These are phyloP conservation scores for Coniella vitis DNA, from an alignment of 2,329 filamentous ascomycete genomes.

Conservation along the genomic window DNA sequence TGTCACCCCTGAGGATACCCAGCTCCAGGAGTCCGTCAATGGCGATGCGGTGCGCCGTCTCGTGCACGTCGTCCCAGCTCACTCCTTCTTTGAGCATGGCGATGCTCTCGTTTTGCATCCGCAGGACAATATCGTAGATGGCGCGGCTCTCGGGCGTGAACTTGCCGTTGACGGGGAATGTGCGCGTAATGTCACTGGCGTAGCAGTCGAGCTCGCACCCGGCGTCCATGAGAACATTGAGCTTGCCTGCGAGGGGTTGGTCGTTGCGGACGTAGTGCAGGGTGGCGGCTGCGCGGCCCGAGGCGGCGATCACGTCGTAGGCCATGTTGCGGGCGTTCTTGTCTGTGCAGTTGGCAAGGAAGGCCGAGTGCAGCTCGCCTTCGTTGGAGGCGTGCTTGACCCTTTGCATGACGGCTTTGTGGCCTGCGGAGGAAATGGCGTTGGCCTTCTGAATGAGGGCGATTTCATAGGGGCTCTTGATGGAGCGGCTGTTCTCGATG, in stretches of 20 bases:
- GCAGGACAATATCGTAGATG: constrained; percentile 76
- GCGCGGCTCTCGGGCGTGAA: constrained; percentile 63
- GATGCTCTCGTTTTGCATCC: constrained; percentile 80
- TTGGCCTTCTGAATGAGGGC: constrained; percentile 68
- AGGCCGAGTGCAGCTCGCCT: constrained; percentile 73
- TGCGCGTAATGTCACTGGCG: constrained; percentile 51
- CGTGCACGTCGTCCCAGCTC: constrained; percentile 74
- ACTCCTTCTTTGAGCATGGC: constrained; percentile 65
- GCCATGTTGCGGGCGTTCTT: constrained; percentile 75
- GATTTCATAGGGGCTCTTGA: constrained; percentile 71
- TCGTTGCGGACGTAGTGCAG: constrained; percentile 84
- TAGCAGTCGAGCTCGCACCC: constrained; percentile 72
- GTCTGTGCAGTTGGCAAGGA: constrained; percentile 69
- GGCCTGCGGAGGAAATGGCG: constrained; percentile 59
- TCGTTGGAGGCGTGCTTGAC: constrained; percentile 67
- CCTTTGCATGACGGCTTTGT: constrained; percentile 53
- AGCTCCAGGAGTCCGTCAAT: constrained; percentile 71
- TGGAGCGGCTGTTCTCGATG: constrained; percentile 60
- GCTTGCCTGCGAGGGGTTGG: constrained; percentile 60
- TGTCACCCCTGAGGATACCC: constrained; percentile 64
- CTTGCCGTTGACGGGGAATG: constrained; percentile 71
- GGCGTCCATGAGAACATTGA: constrained; percentile 78
- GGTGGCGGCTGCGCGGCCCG: constrained; percentile 72
- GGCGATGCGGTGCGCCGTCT: constrained; percentile 71
- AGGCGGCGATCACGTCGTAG: constrained; percentile 80